These are phyloP conservation scores for Leptomonas pyrrhocoris DNA, from an alignment of 208 protist species.

Conservation along the genomic window DNA sequence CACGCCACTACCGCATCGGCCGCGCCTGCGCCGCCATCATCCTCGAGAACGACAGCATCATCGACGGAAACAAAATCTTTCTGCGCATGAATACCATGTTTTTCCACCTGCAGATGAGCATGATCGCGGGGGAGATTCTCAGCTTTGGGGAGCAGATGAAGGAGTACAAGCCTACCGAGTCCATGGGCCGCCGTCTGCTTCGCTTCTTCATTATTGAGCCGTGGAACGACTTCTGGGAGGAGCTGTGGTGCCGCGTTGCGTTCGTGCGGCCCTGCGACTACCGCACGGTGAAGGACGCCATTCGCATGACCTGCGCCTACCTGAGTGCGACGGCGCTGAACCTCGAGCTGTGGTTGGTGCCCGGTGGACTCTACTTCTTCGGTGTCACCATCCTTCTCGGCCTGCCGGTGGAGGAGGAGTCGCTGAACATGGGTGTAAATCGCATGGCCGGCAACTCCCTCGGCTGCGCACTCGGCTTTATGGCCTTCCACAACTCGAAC, in stretches of 20 bases:
- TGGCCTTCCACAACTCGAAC: slow-evolving; percentile 40
- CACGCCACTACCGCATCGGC: slow-evolving; percentile 15
- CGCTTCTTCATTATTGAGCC: slow-evolving; percentile 54
- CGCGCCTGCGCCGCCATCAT: slow-evolving; percentile 18
- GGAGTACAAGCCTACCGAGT: slow-evolving; percentile 40
- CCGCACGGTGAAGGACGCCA: slow-evolving; percentile 56
- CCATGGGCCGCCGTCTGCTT: slow-evolving; percentile 30
- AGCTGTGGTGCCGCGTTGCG: slow-evolving; percentile 48
- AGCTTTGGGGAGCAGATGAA: slow-evolving; percentile 48
- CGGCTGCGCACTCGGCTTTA: slow-evolving; percentile 40
- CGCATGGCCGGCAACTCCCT: slow-evolving; percentile 42
- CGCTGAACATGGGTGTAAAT: slow-evolving; percentile 41
- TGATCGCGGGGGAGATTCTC: slow-evolving; percentile 45
- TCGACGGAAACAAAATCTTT: slow-evolving; percentile 37
- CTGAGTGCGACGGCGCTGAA: slow-evolving; percentile 42
- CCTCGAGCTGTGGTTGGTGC: slow-evolving; percentile 42
- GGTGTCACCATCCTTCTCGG: slow-evolving; percentile 65
- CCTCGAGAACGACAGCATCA: slow-evolving; percentile 22
- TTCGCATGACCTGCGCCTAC: slow-evolving; percentile 59
- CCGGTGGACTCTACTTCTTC: slow-evolving; percentile 51
- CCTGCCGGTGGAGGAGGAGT: slow-evolving; percentile 57
- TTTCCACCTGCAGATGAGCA: slow-evolving; percentile 36
- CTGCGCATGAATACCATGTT: slow-evolving; percentile 37
- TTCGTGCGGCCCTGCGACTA: slow-evolving; percentile 50
- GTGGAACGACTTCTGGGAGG: slow-evolving; percentile 58